These are phyloP conservation scores for Zanthoxylum bungeanum DNA, from an alignment of 345 rosid genomes.

Conservation along the genomic window DNA sequence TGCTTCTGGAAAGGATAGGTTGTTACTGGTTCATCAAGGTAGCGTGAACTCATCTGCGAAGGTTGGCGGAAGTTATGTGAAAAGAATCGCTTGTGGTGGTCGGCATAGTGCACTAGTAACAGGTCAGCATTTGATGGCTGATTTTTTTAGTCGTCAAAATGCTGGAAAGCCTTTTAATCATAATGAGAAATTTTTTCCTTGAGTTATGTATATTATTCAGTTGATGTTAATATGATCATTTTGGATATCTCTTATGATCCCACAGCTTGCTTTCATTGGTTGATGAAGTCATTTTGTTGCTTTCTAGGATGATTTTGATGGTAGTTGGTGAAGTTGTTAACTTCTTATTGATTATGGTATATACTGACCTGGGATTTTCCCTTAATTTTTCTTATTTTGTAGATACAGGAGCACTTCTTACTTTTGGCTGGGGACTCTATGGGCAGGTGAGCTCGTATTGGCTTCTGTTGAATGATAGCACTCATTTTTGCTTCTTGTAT, in stretches of 20 bases:
- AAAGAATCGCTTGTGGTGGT: slow-evolving; percentile 80
- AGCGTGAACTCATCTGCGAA: slow-evolving; percentile 35
- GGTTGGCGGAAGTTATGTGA: slow-evolving; percentile 52
- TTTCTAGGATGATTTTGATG: not conserved
- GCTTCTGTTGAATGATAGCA: not conserved
- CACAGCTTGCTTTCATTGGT: not conserved
- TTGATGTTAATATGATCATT: not conserved
- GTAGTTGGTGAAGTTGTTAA: slow-evolving; percentile 4
- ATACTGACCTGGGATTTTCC: not conserved
- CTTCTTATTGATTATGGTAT: not conserved
- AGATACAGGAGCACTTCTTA: slow-evolving; percentile 71
- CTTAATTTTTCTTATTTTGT: slow-evolving; percentile 25
- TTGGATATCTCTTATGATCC: slow-evolving; percentile 6
- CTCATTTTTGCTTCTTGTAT: not conserved
- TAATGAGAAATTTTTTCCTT: not conserved
- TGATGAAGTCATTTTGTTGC: not conserved
- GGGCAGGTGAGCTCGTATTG: slow-evolving; percentile 60
- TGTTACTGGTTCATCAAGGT: slow-evolving; percentile 37
- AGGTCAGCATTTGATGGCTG: slow-evolving; percentile 40
- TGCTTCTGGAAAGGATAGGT: slow-evolving; percentile 44
- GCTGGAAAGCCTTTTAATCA: not conserved
- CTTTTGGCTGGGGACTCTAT: slow-evolving; percentile 91
- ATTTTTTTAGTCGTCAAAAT: not conserved
- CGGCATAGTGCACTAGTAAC: slow-evolving; percentile 80
- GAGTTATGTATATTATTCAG: too few species aligned